Evolutionary conservation across 1,284 basidiomycete species (phyloP).

Genomic region (Puccinia horiana): DNA sequence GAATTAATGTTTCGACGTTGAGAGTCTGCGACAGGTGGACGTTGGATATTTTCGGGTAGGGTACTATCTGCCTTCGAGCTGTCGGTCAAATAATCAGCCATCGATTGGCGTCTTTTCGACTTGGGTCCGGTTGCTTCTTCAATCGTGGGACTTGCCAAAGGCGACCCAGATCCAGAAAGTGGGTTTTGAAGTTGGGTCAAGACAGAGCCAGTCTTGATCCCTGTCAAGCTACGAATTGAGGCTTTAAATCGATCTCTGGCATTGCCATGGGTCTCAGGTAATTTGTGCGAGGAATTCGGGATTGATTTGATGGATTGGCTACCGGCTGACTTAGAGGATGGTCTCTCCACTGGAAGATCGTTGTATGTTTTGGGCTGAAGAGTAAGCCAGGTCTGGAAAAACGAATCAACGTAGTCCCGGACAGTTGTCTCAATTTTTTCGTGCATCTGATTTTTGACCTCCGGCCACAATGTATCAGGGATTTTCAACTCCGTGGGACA

Average conservation of each 20-base stretch:
- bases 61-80: conserved; percentile 45
- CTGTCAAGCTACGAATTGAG: conserved; percentile 36
- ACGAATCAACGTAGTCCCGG: conserved; percentile 26
- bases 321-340: background rate
- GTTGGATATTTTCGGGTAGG: conserved; percentile 39
- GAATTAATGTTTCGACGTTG: background rate
- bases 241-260: conserved; percentile 49
- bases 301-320: background rate
- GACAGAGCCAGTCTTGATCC: conserved; percentile 42
- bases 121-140: conserved; percentile 25
- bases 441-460: background rate
- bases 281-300: conserved; percentile 1
- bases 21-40: conserved; percentile 44
- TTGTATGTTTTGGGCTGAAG: background rate
- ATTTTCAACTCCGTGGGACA: background rate
- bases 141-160: conserved; percentile 19
- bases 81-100: conserved; percentile 47
- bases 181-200: conserved; percentile 46
- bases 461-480: conserved; percentile 21
- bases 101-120: conserved; percentile 43
- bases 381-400: conserved; percentile 40
- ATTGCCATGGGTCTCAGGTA: conserved; percentile 39
- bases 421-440: background rate
- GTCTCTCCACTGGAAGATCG: background rate
- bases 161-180: conserved; percentile 37